Evolutionary conservation across 345 rosid genomes (phyloP), one percentile per base, ranked within the genome.

Genomic region (Citrus cavaleriei): DNA sequence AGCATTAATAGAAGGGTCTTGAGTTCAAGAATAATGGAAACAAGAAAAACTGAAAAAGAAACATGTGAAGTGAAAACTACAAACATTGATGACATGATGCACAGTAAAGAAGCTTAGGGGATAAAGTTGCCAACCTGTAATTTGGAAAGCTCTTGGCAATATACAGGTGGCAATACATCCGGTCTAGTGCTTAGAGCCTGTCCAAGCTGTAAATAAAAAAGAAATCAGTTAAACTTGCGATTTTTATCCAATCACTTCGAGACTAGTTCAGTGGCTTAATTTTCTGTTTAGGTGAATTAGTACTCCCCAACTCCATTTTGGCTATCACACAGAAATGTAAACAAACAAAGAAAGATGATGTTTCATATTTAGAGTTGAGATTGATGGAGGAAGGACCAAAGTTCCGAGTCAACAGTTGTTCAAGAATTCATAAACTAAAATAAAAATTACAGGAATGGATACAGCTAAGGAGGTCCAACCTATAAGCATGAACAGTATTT

Each of bases 181-280:
- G 97, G 90, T 83, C 98, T 94, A 19, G 97, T 96, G 90, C 98
- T 94, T 80, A 94, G 88, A 71, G 97, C 98, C 91, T 96, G 99
- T 62, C 98, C 98, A 18, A 96, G 96, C 99, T 94, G 97, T 73
- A 75, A 60, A 81, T 55, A 27, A 30, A 75, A 37, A 78, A 2
- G 75, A 81, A 19, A 70, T 61, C 70, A 62, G 63, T 40, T 14
- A 70, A 72, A 24, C 40, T 55, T 73, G 32, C 16, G 9, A 55
- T 30, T 46, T 32, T 51, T 6, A 27, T 16, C 27, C 57, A 18
- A 9, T 19, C 16, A 59, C 5, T 74, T 42, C 18, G 42, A 62
- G 59, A 62, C 22, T 1, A 21, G 18, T 58, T 16, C 51, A 63
- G 24, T 24, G 7, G 6, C 19, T 75, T 46, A 59, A 75, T 12